Percentiles rank a stretch among this genome's conserved stretches.
Evolutionary conservation across 768 basidiomycete species (phyloP).

Genomic region (Russula emetica): DNA sequence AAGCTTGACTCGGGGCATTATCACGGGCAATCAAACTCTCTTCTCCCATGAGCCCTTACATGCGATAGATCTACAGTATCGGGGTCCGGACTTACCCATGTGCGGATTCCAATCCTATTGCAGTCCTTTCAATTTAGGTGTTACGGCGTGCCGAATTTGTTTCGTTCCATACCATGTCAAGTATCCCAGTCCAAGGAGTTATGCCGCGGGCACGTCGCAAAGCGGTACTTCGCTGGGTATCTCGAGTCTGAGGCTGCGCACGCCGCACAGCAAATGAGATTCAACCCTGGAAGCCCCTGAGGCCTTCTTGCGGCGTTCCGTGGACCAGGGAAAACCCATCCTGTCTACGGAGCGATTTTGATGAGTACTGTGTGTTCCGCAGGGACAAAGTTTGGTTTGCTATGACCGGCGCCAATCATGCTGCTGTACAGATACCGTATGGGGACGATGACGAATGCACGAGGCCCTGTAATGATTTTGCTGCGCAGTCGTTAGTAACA

Average conservation of each 20-base stretch:
- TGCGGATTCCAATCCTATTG: not conserved
- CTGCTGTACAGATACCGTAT: not conserved
- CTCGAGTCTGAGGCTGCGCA: not conserved
- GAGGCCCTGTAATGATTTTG: not conserved
- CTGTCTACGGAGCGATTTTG: not conserved
- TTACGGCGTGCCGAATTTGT: not conserved
- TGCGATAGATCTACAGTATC: too few relatives aligned
- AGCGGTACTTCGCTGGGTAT: not conserved
- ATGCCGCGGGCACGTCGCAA: not conserved
- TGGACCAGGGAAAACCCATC: not conserved
- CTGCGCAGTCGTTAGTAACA: not conserved
- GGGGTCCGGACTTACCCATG: not conserved
- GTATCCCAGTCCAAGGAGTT: not conserved
- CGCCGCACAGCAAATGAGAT: not conserved
- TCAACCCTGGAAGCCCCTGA: not conserved
- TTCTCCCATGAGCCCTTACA: not conserved
- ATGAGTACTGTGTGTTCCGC: not conserved
- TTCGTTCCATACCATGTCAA: not conserved
- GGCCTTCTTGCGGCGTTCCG: not conserved
- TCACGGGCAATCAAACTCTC: not conserved
- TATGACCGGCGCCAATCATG: not conserved
- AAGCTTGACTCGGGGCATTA: not conserved
- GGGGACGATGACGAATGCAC: not conserved
- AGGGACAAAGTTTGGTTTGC: not conserved
- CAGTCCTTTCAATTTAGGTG: not conserved